Evolutionary conservation across 352 stramenopile genomes (phyloP).

Genomic region (Globisporangium solare): DNA sequence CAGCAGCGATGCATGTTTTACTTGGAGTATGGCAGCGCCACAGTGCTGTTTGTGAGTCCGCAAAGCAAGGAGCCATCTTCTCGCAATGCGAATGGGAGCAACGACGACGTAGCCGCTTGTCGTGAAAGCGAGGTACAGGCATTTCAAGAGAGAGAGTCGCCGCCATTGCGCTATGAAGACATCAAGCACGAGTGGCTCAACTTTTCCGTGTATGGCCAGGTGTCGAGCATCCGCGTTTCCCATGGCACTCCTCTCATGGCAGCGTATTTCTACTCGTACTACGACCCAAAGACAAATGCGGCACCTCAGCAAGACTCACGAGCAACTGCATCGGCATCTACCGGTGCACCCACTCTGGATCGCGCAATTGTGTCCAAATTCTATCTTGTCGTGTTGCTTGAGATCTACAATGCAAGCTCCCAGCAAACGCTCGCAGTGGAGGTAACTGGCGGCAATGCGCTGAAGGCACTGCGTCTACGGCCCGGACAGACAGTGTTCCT

Average conservation of each 20-base stretch:
- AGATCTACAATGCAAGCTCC: slow-evolving; percentile 47
- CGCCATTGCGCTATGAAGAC: slow-evolving; percentile 19
- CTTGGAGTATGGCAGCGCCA: slow-evolving; percentile 61
- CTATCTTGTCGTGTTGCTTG: slow-evolving; percentile 52
- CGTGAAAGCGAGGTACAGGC: slow-evolving; percentile 4
- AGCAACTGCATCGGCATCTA: neutral
- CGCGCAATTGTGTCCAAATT: slow-evolving; percentile 57
- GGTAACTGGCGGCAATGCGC: slow-evolving; percentile 42
- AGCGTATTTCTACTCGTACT: slow-evolving; percentile 67
- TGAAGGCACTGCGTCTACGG: slow-evolving; percentile 33
- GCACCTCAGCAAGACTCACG: slow-evolving; percentile 10
- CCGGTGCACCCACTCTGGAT: slow-evolving; percentile 23
- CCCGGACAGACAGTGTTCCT: slow-evolving; percentile 50
- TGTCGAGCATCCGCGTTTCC: slow-evolving; percentile 44
- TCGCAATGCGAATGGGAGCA: slow-evolving; percentile 1
- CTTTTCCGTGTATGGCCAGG: slow-evolving; percentile 53
- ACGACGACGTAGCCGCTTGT: neutral
- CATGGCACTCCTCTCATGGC: slow-evolving; percentile 59
- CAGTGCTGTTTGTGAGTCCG: slow-evolving; percentile 33
- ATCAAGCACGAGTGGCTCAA: slow-evolving; percentile 34
- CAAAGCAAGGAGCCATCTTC: neutral
- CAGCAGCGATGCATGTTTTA: slow-evolving; percentile 48
- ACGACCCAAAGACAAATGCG: slow-evolving; percentile 49
- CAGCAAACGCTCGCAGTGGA: slow-evolving; percentile 41
- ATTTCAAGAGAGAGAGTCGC: slow-evolving; percentile 18